phyloP scores from a whole-genome alignment of 495 filamentous ascomycete species.

The Antarctomyces pellizariae region DNA sequence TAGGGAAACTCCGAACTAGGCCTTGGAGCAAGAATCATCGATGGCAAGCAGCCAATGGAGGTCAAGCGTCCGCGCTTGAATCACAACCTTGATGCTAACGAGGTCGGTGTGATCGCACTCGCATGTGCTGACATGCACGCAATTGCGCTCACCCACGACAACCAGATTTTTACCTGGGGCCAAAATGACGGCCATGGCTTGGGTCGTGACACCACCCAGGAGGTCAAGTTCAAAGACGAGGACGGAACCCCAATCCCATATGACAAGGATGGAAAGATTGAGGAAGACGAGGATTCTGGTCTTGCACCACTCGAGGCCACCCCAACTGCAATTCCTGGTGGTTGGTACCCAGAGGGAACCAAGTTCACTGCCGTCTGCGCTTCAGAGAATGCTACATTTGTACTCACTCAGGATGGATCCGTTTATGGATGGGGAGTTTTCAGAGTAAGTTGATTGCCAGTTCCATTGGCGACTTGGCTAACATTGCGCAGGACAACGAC shows the following conservation, averaged over 20 bases:
- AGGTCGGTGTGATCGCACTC: slow-evolving; percentile 37
- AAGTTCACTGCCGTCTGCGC: slow-evolving; percentile 35
- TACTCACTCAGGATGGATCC: slow-evolving; percentile 34
- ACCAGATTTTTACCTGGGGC: slow-evolving; percentile 46
- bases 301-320: slow-evolving; percentile 36
- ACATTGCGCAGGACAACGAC: slow-evolving; percentile 27
- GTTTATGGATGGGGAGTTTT: slow-evolving; percentile 59
- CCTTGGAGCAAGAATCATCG: slow-evolving; percentile 11
- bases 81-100: slow-evolving; percentile 21
- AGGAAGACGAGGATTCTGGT: slow-evolving; percentile 22
- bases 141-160: slow-evolving; percentile 37
- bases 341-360: slow-evolving; percentile 26
- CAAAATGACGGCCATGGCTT: slow-evolving; percentile 47
- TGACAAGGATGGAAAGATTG: slow-evolving; percentile 16
- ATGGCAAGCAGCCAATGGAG: slow-evolving; percentile 22
- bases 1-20: no score
- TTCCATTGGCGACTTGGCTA: slow-evolving; percentile 2
- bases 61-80: slow-evolving; percentile 32
- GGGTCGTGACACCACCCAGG: slow-evolving; percentile 33
- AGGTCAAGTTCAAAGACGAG: slow-evolving; percentile 25
- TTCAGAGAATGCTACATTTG: slow-evolving; percentile 37
- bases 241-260: no score
- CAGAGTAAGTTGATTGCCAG: slow-evolving; percentile 19
- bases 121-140: slow-evolving; percentile 45
- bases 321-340: slow-evolving; percentile 24